Evolutionary conservation across 208 protist species (phyloP), one percentile per base, ranked within the genome.

Genomic region (Acanthamoeba healyi): DNA sequence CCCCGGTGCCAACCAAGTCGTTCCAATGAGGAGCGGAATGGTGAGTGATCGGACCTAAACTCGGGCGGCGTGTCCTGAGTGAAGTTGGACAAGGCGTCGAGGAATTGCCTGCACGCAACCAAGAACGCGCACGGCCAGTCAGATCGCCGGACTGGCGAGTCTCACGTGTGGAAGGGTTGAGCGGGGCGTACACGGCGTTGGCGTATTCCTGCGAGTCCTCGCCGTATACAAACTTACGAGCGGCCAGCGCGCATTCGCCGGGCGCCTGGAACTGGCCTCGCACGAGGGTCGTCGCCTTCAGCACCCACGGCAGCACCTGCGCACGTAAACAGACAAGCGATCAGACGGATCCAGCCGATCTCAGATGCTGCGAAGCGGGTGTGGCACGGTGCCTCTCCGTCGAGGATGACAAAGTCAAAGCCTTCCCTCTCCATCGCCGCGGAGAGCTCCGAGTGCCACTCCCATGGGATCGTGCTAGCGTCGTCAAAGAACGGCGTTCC

Each of bases 381-480:
- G 10, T n/a, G n/a, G n/a, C 15, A 17, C 51, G 26, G 29, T 74
- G 49, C 70, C 70, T 81, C 70, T 5, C 70, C 70, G 26, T 81
- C 70, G 9, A 81, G 70, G 32, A 81, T 81, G 70, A 81, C 70
- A 49, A 81, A 81, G 40, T 81, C 70, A 29, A 81, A 46, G 38
- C 70, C 70, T 29, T 81, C 70, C 36, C 40, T 40, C 38, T 81
- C 70, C 70, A 81, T 81, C 38, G 32, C 38, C 6, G 34, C 70
- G 36, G 70, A 49, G 36, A 81, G 70, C 26, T 81, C 70, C 17
- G 70, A 81, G 38, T 81, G 70, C 70, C 70, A 81, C 70, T 81
- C 70, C 70, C 70, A 81, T 26, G 70, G 70, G 9, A 81, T 81
- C 70, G 70, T 44, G 70, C 70, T 81, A 0, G 9, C 70, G 14